Conservation (phyloP, 805 yeast genomes). For the Metschnikowia peoriensis region DNA sequence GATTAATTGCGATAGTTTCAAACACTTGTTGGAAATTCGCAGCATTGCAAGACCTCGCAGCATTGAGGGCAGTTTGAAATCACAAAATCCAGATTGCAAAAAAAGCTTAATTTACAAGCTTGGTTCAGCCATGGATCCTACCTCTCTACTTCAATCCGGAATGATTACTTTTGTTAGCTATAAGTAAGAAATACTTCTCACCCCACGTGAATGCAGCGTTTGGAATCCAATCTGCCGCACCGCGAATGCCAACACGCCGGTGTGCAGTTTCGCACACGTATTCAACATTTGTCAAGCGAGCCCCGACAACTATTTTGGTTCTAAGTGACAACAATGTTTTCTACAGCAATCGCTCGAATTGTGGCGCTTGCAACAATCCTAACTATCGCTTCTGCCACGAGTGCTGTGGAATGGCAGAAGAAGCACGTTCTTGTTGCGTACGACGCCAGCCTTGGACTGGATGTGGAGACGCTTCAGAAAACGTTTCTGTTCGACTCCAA, state of each 20-base stretch:
- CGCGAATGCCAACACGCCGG: neutral
- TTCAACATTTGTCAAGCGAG: conserved; percentile 7
- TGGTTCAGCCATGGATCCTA: too few relatives aligned
- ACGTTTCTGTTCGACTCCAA: conserved; percentile 11
- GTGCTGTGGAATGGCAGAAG: conserved; percentile 4
- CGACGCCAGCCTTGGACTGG: conserved; percentile 25
- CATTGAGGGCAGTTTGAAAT: too few relatives aligned
- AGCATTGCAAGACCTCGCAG: too few relatives aligned
- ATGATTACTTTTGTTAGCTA: too few relatives aligned
- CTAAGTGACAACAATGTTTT: conserved; percentile 10
- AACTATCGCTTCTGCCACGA: conserved; percentile 7
- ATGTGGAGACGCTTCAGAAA: conserved; percentile 9
- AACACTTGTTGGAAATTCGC: too few relatives aligned
- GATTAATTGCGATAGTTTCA: too few relatives aligned
- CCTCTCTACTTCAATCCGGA: too few relatives aligned
- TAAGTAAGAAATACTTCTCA: too few relatives aligned
- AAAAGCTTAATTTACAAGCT: too few relatives aligned
- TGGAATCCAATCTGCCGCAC: neutral
- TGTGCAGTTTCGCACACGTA: conserved; percentile 21
- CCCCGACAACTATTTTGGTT: neutral
- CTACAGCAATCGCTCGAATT: conserved; percentile 15
- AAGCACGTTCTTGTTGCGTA: conserved; percentile 31
- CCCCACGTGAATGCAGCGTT: too few relatives aligned
- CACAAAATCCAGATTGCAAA: too few relatives aligned
- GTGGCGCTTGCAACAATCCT: conserved; percentile 15